phyloP scores from a whole-genome alignment of 202 grass and related monocot species.

The Panicum hallii region DNA sequence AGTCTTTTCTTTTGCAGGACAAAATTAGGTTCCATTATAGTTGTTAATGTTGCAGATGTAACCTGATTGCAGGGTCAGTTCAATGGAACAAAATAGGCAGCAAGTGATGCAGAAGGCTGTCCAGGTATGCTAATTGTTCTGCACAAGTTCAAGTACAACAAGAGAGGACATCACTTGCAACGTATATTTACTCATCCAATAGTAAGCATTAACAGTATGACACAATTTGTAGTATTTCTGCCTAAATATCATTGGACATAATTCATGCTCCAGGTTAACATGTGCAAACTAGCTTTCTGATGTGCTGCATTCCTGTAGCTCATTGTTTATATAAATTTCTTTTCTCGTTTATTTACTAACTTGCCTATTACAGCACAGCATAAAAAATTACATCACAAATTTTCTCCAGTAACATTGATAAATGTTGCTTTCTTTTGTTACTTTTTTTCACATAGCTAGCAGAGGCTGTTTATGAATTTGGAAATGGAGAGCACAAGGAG shows the following conservation, averaged over 20 bases:
- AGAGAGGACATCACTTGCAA: neutral
- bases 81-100: constrained; percentile 53
- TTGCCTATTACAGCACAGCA: neutral
- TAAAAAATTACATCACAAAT: neutral
- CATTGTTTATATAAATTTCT: constrained; percentile 13
- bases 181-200: neutral
- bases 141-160: neutral
- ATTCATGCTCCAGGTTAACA: neutral
- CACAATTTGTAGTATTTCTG: constrained; percentile 2
- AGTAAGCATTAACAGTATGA: constrained; percentile 4
- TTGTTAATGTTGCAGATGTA: neutral
- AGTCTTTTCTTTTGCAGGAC: constrained; percentile 2
- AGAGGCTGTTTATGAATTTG: constrained; percentile 72
- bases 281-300: neutral
- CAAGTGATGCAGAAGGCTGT: constrained; percentile 63
- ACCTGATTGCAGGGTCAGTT: constrained; percentile 52
- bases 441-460: constrained; percentile 57
- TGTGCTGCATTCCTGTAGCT: constrained; percentile 17
- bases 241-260: constrained; percentile 14
- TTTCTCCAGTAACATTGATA: constrained; percentile 14
- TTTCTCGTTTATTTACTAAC: neutral
- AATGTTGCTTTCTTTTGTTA: constrained; percentile 16
- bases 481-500: constrained; percentile 61
- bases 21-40: neutral
- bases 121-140: constrained; percentile 46